Percentiles rank a stretch among this genome's conserved stretches.
Evolutionary conservation across 1,284 basidiomycete species (phyloP).

Genomic region (Pyrrhoderma noxium): DNA sequence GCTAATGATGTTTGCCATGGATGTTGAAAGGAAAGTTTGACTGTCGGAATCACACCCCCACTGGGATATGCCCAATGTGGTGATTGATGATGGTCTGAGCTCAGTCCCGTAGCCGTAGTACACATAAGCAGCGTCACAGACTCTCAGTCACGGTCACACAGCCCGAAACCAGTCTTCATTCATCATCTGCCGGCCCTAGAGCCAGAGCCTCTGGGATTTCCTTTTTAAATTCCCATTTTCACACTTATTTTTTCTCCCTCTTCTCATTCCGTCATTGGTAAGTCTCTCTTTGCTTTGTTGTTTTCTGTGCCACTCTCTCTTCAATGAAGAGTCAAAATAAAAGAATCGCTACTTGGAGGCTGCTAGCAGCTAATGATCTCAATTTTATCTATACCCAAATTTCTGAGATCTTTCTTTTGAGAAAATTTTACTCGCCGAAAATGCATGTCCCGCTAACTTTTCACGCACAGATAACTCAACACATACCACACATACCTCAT

Average conservation of each 20-base stretch:
- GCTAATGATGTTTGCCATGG: conserved; percentile 66
- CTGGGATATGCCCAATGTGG: too few relatives aligned
- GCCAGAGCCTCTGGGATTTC: conserved; percentile 11
- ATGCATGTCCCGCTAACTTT: conserved; percentile 19
- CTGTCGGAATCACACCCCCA: too few relatives aligned
- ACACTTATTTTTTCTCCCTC: too few relatives aligned
- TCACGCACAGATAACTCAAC: background rate
- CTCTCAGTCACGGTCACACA: too few relatives aligned
- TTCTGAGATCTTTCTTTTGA: conserved; percentile 48
- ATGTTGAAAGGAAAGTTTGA: background rate
- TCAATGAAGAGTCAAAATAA: conserved; percentile 51
- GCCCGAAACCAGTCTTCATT: too few relatives aligned
- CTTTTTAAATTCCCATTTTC: too few relatives aligned
- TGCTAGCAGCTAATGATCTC: conserved; percentile 48
- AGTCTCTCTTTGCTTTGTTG: too few relatives aligned
- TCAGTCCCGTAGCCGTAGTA: too few relatives aligned
- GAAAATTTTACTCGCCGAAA: conserved; percentile 10
- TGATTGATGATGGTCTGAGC: too few relatives aligned
- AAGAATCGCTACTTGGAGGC: conserved; percentile 1
- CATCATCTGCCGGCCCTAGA: conserved; percentile 16
- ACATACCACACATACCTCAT: background rate
- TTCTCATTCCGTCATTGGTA: too few relatives aligned
- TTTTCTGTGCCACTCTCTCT: too few relatives aligned
- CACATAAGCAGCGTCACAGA: too few relatives aligned
- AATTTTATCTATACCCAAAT: conserved; percentile 72